phyloP scores from a whole-genome alignment of 371 early-diverging fungal genomes.

The Mortierella sp. region DNA sequence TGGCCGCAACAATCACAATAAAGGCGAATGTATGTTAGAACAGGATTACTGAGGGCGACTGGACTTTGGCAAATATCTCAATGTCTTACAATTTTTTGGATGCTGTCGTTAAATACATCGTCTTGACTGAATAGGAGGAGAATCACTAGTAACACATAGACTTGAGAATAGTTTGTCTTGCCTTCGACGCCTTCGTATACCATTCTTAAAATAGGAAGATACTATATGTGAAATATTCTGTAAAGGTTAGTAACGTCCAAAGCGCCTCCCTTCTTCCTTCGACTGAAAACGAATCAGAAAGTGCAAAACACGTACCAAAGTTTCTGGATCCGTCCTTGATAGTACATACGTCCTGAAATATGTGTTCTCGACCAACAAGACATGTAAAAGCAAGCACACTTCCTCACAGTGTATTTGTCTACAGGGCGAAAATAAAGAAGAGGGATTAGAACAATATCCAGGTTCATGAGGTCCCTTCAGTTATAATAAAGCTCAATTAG shows the following conservation, averaged over 20 bases:
- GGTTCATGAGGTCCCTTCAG: background rate
- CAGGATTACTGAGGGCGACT: background rate
- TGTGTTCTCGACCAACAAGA: conserved; percentile 77
- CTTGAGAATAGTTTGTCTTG: conserved; percentile 72
- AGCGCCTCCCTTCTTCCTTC: background rate
- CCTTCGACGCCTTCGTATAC: conserved; percentile 77
- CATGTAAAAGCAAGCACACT: conserved; percentile 74
- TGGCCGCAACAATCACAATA: conserved; percentile 16
- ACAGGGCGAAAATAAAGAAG: background rate
- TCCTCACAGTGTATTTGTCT: conserved; percentile 77
- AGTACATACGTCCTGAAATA: conserved; percentile 79
- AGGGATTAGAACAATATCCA: background rate
- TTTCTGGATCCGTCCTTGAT: conserved; percentile 83
- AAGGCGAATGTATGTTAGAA: background rate
- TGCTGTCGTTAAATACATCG: conserved; percentile 79
- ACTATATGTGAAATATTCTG: conserved; percentile 58
- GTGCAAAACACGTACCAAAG: conserved; percentile 52
- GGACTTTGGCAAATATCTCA: too few species aligned
- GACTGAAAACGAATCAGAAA: too few species aligned
- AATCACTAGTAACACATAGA: conserved; percentile 76
- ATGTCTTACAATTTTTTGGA: conserved; percentile 75
- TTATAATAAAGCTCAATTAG: too few species aligned
- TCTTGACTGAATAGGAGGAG: conserved; percentile 80
- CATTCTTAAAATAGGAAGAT: conserved; percentile 74
- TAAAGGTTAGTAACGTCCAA: background rate